Conservation (phyloP, 2,329 filamentous ascomycete species). For the Penicillium occitanis region DNA sequence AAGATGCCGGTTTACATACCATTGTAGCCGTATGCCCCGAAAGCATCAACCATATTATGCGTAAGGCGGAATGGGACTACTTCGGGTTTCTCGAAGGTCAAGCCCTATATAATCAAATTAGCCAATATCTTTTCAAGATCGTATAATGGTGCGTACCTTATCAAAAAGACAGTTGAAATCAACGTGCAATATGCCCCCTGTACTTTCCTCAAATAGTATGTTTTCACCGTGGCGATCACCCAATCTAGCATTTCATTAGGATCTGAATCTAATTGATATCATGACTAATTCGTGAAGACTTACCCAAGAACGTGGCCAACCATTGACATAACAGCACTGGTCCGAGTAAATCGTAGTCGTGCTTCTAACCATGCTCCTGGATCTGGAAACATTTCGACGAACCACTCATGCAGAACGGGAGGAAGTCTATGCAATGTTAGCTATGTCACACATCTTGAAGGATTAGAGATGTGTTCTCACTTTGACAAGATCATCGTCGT, state of each 20-base stretch:
- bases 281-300: slow-evolving; percentile 20
- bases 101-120: slow-evolving; percentile 50
- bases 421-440: slow-evolving; percentile 60
- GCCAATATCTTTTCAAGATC: not conserved
- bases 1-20: slow-evolving; percentile 38
- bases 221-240: slow-evolving; percentile 98
- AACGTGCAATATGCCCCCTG: slow-evolving; percentile 92
- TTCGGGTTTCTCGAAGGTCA: slow-evolving; percentile 93
- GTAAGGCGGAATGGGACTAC: slow-evolving; percentile 93
- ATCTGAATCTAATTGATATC: not conserved
- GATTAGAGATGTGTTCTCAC: slow-evolving; percentile 27
- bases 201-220: slow-evolving; percentile 88
- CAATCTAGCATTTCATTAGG: slow-evolving; percentile 50
- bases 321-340: slow-evolving; percentile 99
- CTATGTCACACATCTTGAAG: not conserved
- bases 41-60: slow-evolving; percentile 97
- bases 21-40: slow-evolving; percentile 92
- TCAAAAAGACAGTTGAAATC: slow-evolving; percentile 99
- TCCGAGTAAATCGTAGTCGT: slow-evolving; percentile 83
- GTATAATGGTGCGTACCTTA: slow-evolving; percentile 53
- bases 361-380: slow-evolving; percentile 90
- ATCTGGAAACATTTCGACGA: slow-evolving; percentile 90
- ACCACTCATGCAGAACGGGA: slow-evolving; percentile 88
- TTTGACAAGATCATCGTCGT: slow-evolving; percentile 59
- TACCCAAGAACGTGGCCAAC: slow-evolving; percentile 85